phyloP scores from a whole-genome alignment of 1,284 basidiomycete genomes.

The Austroboletus olivaceoglutinosus region DNA sequence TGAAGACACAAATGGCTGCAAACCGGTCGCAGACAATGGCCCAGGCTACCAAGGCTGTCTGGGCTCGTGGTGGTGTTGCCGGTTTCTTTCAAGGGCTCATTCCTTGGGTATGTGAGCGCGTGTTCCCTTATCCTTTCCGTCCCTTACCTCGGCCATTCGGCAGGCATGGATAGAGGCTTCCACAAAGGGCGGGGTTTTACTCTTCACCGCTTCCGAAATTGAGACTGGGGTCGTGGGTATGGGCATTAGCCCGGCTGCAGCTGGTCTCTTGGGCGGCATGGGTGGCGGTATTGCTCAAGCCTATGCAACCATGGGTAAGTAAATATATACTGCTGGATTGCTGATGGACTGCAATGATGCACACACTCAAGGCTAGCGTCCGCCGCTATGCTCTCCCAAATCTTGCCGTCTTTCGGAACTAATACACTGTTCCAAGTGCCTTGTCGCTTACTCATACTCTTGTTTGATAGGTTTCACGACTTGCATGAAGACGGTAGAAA shows the following conservation, averaged over 20 bases:
- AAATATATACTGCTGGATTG: not conserved
- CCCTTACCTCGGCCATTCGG: conserved; percentile 9
- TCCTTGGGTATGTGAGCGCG: conserved; percentile 75
- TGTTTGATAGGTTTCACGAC: conserved; percentile 85
- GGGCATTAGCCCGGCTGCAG: conserved; percentile 77
- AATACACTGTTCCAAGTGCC: not conserved
- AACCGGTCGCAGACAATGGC: conserved; percentile 89
- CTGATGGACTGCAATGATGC: conserved; percentile 13
- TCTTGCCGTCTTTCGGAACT: conserved; percentile 17
- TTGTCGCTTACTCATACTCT: conserved; percentile 9
- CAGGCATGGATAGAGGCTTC: conserved; percentile 99
- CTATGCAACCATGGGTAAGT: conserved; percentile 98
- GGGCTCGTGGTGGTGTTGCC: conserved; percentile 84
- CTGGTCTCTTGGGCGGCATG: conserved; percentile 95
- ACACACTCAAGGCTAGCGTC: conserved; percentile 19
- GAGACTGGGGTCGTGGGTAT: conserved; percentile 67
- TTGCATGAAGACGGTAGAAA: conserved; percentile 98
- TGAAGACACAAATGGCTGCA: conserved; percentile 99
- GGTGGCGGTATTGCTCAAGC: conserved; percentile 97
- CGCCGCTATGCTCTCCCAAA: conserved; percentile 17
- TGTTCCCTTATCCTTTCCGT: not conserved
- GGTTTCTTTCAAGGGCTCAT: conserved; percentile 99
- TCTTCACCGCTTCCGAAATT: conserved; percentile 96
- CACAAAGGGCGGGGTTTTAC: conserved; percentile 94
- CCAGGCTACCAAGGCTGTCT: conserved; percentile 84